phyloP scores from a whole-genome alignment of 352 stramenopile genomes.

The Pythium monospermum region DNA sequence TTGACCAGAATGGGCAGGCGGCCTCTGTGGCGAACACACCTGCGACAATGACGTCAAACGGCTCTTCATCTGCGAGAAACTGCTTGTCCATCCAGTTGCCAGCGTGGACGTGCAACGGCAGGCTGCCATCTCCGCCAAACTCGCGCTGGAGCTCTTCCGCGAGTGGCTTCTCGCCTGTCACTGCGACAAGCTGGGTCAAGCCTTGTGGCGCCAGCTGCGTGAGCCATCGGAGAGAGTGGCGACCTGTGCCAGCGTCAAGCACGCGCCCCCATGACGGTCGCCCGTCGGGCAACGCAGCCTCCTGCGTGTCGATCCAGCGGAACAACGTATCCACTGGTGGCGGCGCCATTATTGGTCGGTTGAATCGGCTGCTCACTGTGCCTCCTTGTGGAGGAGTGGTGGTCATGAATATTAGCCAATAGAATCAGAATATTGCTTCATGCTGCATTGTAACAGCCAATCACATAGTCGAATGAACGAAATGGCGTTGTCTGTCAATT shows the following conservation, averaged over 20 bases:
- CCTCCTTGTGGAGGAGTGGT: background rate
- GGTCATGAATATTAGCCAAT: conserved; percentile 15
- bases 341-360: too few relatives aligned
- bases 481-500: too few relatives aligned
- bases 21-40: too few relatives aligned
- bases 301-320: conserved; percentile 41
- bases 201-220: conserved; percentile 33
- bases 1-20: too few relatives aligned
- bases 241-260: conserved; percentile 78
- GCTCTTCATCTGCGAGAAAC: conserved; percentile 30
- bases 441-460: too few relatives aligned
- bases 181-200: conserved; percentile 32
- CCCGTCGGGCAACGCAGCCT: conserved; percentile 8
- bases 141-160: conserved; percentile 26
- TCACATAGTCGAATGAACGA: too few relatives aligned
- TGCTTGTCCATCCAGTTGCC: conserved; percentile 48
- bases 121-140: conserved; percentile 6
- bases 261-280: conserved; percentile 34
- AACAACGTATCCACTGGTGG: conserved; percentile 39
- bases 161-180: conserved; percentile 44
- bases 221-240: conserved; percentile 81
- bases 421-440: too few relatives aligned
- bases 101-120: conserved; percentile 31
- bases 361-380: too few relatives aligned
- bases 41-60: conserved; percentile 51